Evolutionary conservation across 257 asterid species (phyloP).

Genomic region (Solanum acaule): DNA sequence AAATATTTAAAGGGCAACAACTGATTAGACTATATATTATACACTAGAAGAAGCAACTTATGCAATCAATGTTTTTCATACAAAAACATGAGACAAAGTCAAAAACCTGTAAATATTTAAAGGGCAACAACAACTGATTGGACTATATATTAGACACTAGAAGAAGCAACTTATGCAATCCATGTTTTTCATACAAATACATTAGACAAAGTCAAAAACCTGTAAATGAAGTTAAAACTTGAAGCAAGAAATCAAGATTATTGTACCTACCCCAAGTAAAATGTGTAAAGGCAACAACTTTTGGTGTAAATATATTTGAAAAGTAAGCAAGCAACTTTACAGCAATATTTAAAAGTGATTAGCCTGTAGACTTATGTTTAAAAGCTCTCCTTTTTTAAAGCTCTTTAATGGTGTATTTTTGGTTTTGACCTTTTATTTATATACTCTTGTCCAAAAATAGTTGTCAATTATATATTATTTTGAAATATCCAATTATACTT

Average conservation of each 20-base stretch:
- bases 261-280: neutral
- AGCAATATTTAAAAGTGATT: neutral
- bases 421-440: neutral
- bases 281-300: neutral
- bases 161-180: neutral
- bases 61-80: neutral
- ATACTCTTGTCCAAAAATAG: no score
- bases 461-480: no score
- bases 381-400: neutral
- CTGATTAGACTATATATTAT: neutral
- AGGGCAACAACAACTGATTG: neutral
- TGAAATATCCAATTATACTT: neutral
- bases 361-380: neutral
- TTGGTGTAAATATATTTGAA: neutral
- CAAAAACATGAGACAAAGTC: neutral
- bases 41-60: neutral
- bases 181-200: neutral
- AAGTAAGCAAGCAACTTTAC: neutral
- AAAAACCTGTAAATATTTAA: neutral
- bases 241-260: neutral
- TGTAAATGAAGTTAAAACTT: neutral
- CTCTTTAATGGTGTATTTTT: neutral
- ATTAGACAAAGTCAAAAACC: neutral
- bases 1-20: neutral
- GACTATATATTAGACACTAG: neutral